Base-by-base conservation (phyloP, 2,329 filamentous ascomycete genomes). In the Fusarium sp. region DNA sequence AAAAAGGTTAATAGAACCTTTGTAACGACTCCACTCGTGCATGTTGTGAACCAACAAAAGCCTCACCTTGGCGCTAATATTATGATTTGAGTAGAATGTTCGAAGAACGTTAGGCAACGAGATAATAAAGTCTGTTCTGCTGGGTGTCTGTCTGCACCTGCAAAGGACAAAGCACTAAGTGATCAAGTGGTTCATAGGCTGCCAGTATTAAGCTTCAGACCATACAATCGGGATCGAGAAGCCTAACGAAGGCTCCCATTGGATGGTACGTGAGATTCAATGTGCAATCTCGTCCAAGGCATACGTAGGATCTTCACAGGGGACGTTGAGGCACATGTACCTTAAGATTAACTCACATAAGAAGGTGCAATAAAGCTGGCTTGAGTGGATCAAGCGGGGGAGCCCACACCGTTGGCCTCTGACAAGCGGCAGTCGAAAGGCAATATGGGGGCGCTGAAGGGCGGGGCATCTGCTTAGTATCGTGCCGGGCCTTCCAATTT, bases 371-470 rank as follows among this genome's bases (percentile, higher is more conserved):
- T 55, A 18, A 24, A 72, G 41, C 28, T 64, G 52, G 62, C 48
- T 59, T 51, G 42, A 66, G 36, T 54, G 55, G 55, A 18, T 54
- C 63, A 42, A 68, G 45, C 28, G 63, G 63, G 63, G 45, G 65
- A 52, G 41, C 28, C 55, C 62, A 56, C 66, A 55, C 52, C 48
- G 34, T 71, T 63, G 39, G 9, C 59, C 57, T 70, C 60, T 75
- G 42, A 62, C 68, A 72, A 26, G 38, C 51, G 47, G 63, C 48
- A 57, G 61, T 52, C 38, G 41, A 28, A 70, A 70, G 66, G 67
- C 66, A 60, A 45, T 28, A 34, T 30, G 66, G 66, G 58, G 66
- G 45, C 44, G 72, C 68, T 75, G 61, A 75, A 75, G 63, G 68
- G 68, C 58, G 72, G 72, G 48, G 63, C 55, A 65, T 56, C 30